Percentiles rank a stretch among this genome's conserved stretches.
phyloP scores from a whole-genome alignment of 2,329 filamentous ascomycete species.

The Pestalotiopsis sp. region DNA sequence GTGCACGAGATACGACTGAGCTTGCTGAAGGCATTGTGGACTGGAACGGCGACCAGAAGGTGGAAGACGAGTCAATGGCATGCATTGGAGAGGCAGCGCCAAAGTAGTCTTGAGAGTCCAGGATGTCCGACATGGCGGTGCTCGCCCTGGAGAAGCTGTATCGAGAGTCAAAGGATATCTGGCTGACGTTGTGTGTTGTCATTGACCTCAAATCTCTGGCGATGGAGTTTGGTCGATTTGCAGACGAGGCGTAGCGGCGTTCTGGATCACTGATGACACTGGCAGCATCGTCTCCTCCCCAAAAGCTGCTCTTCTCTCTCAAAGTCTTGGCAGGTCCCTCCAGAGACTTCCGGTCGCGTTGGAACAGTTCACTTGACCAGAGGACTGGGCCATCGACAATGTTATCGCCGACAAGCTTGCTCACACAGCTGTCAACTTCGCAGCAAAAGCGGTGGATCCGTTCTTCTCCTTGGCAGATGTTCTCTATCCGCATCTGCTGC shows the following conservation, averaged over 20 bases:
- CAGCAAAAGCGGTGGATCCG: conserved; percentile 91
- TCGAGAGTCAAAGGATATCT: conserved; percentile 71
- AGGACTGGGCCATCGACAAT: conserved; percentile 84
- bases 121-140: conserved; percentile 63
- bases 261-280: conserved; percentile 60
- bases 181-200: conserved; percentile 65
- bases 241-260: conserved; percentile 45
- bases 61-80: conserved; percentile 74
- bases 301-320: conserved; percentile 50
- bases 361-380: conserved; percentile 90
- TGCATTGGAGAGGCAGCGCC: conserved; percentile 68
- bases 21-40: conserved; percentile 66
- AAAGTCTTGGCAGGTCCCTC: conserved; percentile 43
- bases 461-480: conserved; percentile 94
- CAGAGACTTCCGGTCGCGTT: conserved; percentile 70
- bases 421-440: conserved; percentile 85
- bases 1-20: conserved; percentile 59
- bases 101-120: conserved; percentile 74
- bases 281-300: conserved; percentile 50
- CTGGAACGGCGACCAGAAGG: conserved; percentile 89
- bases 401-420: conserved; percentile 81
- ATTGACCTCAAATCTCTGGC: conserved; percentile 60
- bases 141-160: conserved; percentile 61
- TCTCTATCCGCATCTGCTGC: conserved; percentile 79
- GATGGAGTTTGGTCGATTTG: conserved; percentile 53